Evolutionary conservation across 2,329 filamentous ascomycete species (phyloP).

Genomic region (Venturia oleaginea): DNA sequence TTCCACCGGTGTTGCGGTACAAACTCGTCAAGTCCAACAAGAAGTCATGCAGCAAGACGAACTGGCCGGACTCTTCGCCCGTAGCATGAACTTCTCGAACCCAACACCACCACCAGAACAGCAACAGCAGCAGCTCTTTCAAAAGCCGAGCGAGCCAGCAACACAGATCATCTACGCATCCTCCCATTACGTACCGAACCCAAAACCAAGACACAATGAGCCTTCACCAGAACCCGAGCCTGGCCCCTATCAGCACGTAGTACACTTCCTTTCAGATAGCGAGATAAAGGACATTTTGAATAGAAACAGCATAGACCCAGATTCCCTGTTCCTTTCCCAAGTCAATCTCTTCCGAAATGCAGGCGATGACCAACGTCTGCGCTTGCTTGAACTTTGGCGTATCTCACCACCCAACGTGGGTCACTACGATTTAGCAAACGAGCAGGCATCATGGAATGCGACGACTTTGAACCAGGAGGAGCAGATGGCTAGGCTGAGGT

Average conservation of each 20-base stretch:
- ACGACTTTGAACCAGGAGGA: slow-evolving; percentile 48
- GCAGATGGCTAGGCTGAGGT: slow-evolving; percentile 48
- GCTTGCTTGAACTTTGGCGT: slow-evolving; percentile 76
- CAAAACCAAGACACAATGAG: slow-evolving; percentile 17
- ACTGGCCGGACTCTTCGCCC: slow-evolving; percentile 68
- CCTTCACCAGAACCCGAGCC: slow-evolving; percentile 23
- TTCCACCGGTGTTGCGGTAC: slow-evolving; percentile 35
- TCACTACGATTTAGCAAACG: slow-evolving; percentile 46
- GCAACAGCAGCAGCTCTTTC: slow-evolving; percentile 21
- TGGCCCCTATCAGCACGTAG: slow-evolving; percentile 17
- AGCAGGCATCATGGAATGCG: slow-evolving; percentile 48
- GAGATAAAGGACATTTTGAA: slow-evolving; percentile 50
- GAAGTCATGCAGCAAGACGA: slow-evolving; percentile 66
- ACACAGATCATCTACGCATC: slow-evolving; percentile 56
- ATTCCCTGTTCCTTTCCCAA: slow-evolving; percentile 62
- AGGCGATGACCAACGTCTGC: slow-evolving; percentile 59
- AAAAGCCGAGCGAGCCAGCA: background rate
- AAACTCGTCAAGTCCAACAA: slow-evolving; percentile 26
- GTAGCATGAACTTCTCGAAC: slow-evolving; percentile 50
- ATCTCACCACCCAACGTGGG: slow-evolving; percentile 59
- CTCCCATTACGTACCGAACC: slow-evolving; percentile 69
- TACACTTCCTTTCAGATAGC: slow-evolving; percentile 22
- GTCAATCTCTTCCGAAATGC: slow-evolving; percentile 70
- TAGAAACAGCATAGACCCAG: slow-evolving; percentile 61
- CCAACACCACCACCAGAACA: slow-evolving; percentile 17